Percentiles rank a stretch among this genome's conserved stretches.
Evolutionary conservation across 345 rosid species (phyloP).

Genomic region (Populus alba): DNA sequence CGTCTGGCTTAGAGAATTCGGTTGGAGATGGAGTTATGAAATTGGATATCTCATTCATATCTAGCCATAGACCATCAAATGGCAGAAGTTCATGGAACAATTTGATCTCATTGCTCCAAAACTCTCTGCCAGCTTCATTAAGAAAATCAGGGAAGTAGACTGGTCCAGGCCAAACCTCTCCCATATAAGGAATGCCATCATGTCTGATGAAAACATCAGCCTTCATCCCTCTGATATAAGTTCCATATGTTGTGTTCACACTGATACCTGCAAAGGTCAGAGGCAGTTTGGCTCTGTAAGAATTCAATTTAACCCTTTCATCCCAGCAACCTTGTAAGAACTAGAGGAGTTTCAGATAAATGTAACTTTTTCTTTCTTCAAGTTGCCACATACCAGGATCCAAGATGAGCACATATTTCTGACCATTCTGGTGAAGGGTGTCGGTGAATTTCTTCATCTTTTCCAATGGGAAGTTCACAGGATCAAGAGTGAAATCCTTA

Average conservation of each 20-base stretch:
- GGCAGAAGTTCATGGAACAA: constrained; percentile 41
- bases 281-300: not conserved
- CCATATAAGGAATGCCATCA: constrained; percentile 54
- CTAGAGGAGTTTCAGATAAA: not conserved
- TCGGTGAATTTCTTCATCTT: constrained; percentile 38
- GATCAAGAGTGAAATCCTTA: constrained; percentile 21
- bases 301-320: not conserved
- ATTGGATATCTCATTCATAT: constrained; percentile 73
- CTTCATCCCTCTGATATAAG: constrained; percentile 55
- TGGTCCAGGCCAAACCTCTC: constrained; percentile 66
- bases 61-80: constrained; percentile 68
- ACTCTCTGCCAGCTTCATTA: constrained; percentile 42
- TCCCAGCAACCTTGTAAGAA: not conserved
- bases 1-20: constrained; percentile 44
- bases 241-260: constrained; percentile 43
- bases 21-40: constrained; percentile 45
- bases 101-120: constrained; percentile 56
- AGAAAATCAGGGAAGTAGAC: constrained; percentile 71
- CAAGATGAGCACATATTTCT: constrained; percentile 54
- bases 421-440: constrained; percentile 53
- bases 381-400: constrained; percentile 52
- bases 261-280: constrained; percentile 40
- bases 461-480: constrained; percentile 16
- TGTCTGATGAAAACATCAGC: constrained; percentile 55
- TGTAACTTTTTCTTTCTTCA: no score